Evolutionary conservation across 2,329 filamentous ascomycete genomes (phyloP), one percentile per base, ranked within the genome.

Genomic region (Botrytis paeoniae): DNA sequence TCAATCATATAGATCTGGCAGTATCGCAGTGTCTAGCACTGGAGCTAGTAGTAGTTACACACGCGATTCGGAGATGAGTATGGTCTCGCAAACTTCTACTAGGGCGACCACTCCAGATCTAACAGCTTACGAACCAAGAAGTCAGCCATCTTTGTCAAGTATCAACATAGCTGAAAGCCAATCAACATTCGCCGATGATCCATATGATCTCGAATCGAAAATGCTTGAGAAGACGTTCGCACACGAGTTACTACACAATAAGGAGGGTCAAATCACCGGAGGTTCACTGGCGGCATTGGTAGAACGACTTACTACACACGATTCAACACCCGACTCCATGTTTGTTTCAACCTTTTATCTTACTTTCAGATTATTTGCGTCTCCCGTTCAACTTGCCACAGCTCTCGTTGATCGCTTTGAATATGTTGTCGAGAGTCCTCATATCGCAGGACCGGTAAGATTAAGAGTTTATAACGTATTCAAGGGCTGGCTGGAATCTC

Each of bases 291-390:
- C 93, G 8, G 96, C 96, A 3, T 85, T 99, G 41, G 92, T 99
- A n/a, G 96, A 99, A 84, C 91, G 94, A 75, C 88, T 99, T 60
- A 98, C 96, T 0, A 94, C 93, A 0, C 94, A 97, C 80, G 94
- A 98, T 81, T 93, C 94, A 0, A 97, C 95, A 0, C 96, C 96
- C 0, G 95, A 98, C 80, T 90, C 93, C 29, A 89, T 93, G 79
- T 98, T 98, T 78, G 93, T 97, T 60, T 95, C 94, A 4, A 94
- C 96, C 0, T 98, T 99, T 80, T 98, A 97, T 81, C 90, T 98
- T 41, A 99, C 96, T 0, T 99, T 99, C 84, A 90, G 96, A 70
- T 89, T 97, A 18, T 99, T 99, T 80, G 94, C 94, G 75, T 92
- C 92, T 0, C 94, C 96, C 0, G 81, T 87, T 10, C 90, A 93